These are phyloP conservation scores for Striga hermonthica DNA, from an alignment of 305 asterid species.

Conservation along the genomic window DNA sequence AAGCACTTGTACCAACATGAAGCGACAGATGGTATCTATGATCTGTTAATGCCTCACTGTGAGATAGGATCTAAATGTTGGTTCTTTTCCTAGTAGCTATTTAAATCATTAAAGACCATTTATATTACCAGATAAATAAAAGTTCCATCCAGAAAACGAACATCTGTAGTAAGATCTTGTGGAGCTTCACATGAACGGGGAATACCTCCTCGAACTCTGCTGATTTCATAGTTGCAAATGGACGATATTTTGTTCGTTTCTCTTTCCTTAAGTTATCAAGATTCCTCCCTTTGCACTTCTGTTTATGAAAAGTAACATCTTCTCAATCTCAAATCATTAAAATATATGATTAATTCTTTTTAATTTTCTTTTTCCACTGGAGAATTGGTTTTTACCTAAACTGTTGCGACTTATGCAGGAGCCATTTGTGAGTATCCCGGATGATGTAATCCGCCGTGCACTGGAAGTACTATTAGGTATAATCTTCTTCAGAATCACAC, in stretches of 20 bases:
- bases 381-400: not conserved
- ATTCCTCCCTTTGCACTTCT: too few species aligned
- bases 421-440: conserved; percentile 66
- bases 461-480: conserved; percentile 60
- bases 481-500: conserved; percentile 14
- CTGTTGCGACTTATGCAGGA: conserved; percentile 48
- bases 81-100: not conserved
- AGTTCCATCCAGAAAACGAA: not conserved
- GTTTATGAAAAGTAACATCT: too few species aligned
- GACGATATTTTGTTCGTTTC: too few species aligned
- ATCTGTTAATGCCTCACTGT: too few species aligned
- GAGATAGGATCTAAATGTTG: too few species aligned
- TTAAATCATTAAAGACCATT: not conserved
- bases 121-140: not conserved
- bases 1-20: not conserved
- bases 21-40: too few species aligned
- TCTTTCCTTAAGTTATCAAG: too few species aligned
- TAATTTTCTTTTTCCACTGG: not conserved
- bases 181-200: too few species aligned
- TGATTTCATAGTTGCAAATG: too few species aligned
- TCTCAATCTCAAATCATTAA: not conserved
- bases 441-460: conserved; percentile 55
- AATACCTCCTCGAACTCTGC: too few species aligned
- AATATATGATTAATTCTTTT: not conserved
- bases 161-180: not conserved